These are phyloP conservation scores for Penicillium crustosum DNA, from an alignment of 2,329 filamentous ascomycete species.

Conservation along the genomic window DNA sequence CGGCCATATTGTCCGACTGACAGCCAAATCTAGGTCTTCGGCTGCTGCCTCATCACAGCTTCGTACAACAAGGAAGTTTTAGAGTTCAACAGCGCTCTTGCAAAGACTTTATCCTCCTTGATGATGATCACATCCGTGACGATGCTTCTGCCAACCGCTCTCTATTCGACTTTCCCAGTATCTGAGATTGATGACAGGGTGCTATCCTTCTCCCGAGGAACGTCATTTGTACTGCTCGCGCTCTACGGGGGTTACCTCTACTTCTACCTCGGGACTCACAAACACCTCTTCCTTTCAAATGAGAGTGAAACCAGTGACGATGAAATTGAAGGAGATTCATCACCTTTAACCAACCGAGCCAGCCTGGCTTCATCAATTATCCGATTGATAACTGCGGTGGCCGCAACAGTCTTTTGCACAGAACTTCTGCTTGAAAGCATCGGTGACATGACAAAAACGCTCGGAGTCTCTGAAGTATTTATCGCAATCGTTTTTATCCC, in stretches of 20 bases:
- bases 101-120: slow-evolving; percentile 53
- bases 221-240: slow-evolving; percentile 65
- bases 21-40: slow-evolving; percentile 50
- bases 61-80: slow-evolving; percentile 67
- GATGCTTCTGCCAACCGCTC: slow-evolving; percentile 68
- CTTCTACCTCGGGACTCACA: slow-evolving; percentile 71
- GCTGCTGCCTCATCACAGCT: slow-evolving; percentile 70
- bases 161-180: slow-evolving; percentile 58
- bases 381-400: slow-evolving; percentile 40
- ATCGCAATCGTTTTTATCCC: slow-evolving; percentile 71
- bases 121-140: slow-evolving; percentile 70
- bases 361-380: slow-evolving; percentile 2
- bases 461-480: slow-evolving; percentile 68
- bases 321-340: not conserved
- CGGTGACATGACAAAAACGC: slow-evolving; percentile 61
- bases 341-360: not conserved
- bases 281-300: slow-evolving; percentile 60
- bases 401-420: slow-evolving; percentile 66
- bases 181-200: slow-evolving; percentile 52
- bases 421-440: slow-evolving; percentile 70
- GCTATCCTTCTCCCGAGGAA: slow-evolving; percentile 67
- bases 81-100: slow-evolving; percentile 40
- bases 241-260: slow-evolving; percentile 69
- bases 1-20: not conserved
- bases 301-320: slow-evolving; percentile 8